Evolutionary conservation across 1,139 yeast species (phyloP).

Genomic region (Nakaseomyces nivariensis): DNA sequence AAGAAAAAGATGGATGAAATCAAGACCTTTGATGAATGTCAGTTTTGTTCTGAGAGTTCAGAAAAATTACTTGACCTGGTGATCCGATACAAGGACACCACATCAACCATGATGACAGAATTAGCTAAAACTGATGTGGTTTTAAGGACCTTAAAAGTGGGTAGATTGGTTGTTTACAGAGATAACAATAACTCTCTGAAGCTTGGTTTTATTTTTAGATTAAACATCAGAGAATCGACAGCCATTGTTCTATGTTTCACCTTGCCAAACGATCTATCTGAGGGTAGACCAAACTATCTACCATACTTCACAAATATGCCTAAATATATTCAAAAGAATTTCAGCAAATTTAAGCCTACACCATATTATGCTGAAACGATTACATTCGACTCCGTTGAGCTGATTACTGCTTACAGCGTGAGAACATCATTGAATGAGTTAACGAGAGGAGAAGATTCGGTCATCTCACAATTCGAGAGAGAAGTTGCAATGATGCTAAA

Average conservation of each 20-base stretch:
- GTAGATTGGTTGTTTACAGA: slow-evolving; percentile 53
- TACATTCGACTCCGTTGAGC: slow-evolving; percentile 40
- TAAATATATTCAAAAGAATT: slow-evolving; percentile 26
- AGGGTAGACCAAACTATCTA: slow-evolving; percentile 30
- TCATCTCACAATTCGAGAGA: slow-evolving; percentile 35
- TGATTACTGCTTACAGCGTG: slow-evolving; percentile 39
- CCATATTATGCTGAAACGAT: slow-evolving; percentile 37
- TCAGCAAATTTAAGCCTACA: slow-evolving; percentile 29
- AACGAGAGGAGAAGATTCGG: slow-evolving; percentile 36
- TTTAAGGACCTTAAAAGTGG: slow-evolving; percentile 41
- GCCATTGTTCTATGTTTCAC: slow-evolving; percentile 24
- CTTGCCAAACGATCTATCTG: slow-evolving; percentile 20
- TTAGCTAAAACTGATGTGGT: slow-evolving; percentile 39
- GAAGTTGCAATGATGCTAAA: slow-evolving; percentile 36
- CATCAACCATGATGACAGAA: slow-evolving; percentile 40
- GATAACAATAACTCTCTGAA: slow-evolving; percentile 36
- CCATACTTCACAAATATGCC: slow-evolving; percentile 45
- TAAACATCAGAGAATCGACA: slow-evolving; percentile 32
- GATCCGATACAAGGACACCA: slow-evolving; percentile 37
- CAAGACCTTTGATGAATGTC: slow-evolving; percentile 31
- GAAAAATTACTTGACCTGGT: slow-evolving; percentile 39
- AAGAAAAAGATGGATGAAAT: slow-evolving; percentile 38
- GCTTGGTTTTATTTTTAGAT: slow-evolving; percentile 47
- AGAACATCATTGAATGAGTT: slow-evolving; percentile 37
- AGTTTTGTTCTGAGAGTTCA: slow-evolving; percentile 34